Conservation (phyloP, 2,329 filamentous ascomycete species). For the Hypomyces rosellus region DNA sequence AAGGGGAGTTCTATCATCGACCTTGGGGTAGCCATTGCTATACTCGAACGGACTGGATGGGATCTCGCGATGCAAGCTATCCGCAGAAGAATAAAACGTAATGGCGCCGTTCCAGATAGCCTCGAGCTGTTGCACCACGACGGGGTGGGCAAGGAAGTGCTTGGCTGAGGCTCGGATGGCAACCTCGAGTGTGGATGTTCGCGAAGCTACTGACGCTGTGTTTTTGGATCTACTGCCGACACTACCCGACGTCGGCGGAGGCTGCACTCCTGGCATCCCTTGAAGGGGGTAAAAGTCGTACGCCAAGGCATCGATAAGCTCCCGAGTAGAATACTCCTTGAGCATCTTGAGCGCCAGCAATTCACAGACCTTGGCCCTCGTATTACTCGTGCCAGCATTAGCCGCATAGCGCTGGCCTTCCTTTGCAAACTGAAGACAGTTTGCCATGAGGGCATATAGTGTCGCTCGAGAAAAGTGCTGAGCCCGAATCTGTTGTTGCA, state of each 20-base stretch:
- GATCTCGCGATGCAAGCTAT: conserved; percentile 66
- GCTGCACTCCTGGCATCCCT: conserved; percentile 54
- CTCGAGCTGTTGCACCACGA: conserved; percentile 91
- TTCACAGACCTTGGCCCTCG: conserved; percentile 83
- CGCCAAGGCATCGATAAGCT: conserved; percentile 87
- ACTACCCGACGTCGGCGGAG: conserved; percentile 27
- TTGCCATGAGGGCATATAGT: conserved; percentile 84
- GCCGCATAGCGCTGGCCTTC: conserved; percentile 77
- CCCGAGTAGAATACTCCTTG: conserved; percentile 81
- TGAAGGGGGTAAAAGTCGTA: conserved; percentile 94
- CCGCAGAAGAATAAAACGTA: conserved; percentile 84
- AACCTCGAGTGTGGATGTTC: conserved; percentile 86
- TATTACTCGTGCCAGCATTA: conserved; percentile 76
- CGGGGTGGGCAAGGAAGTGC: conserved; percentile 81
- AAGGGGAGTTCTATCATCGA: conserved; percentile 45
- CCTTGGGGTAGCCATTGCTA: conserved; percentile 26
- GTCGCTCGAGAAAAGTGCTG: conserved; percentile 82
- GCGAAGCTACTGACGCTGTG: conserved; percentile 53
- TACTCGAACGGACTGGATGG: conserved; percentile 18
- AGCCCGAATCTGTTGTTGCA: conserved; percentile 79
- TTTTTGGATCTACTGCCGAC: conserved; percentile 36
- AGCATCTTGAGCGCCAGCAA: conserved; percentile 82
- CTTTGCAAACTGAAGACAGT: conserved; percentile 88
- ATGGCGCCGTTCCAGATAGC: conserved; percentile 96
- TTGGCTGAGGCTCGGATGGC: conserved; percentile 91